Evolutionary conservation across 257 asterid species (phyloP).

Genomic region (Rubia yunnanensis): DNA sequence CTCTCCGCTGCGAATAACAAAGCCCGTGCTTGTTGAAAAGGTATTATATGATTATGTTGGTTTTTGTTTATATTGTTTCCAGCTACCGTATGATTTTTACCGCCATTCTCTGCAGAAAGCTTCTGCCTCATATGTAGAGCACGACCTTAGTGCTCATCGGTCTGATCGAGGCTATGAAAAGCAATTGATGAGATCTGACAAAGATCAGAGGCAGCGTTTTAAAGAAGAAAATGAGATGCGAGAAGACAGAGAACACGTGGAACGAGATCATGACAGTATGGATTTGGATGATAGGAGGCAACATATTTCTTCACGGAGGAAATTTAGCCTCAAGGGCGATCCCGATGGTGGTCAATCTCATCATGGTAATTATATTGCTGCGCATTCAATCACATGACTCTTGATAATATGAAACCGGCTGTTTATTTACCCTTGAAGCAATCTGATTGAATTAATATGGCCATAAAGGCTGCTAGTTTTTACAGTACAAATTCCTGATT

Average conservation of each 20-base stretch:
- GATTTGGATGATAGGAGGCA: slow-evolving; percentile 21
- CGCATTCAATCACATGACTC: slow-evolving; percentile 7
- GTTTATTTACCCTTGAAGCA: neutral
- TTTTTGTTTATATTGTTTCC: slow-evolving; percentile 9
- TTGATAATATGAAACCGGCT: slow-evolving; percentile 9
- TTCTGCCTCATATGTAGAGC: slow-evolving; percentile 35
- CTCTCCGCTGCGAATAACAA: slow-evolving; percentile 39
- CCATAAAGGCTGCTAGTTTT: neutral
- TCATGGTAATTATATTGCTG: slow-evolving; percentile 42
- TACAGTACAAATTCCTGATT: neutral
- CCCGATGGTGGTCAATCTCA: slow-evolving; percentile 39
- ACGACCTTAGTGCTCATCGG: slow-evolving; percentile 33
- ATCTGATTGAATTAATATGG: neutral
- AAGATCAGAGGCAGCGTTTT: slow-evolving; percentile 32
- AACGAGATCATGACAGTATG: slow-evolving; percentile 39
- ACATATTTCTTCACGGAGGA: slow-evolving; percentile 30
- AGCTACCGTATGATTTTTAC: slow-evolving; percentile 14
- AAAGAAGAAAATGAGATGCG: slow-evolving; percentile 40
- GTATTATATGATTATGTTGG: slow-evolving; percentile 27
- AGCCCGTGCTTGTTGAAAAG: slow-evolving; percentile 49
- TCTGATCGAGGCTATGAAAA: slow-evolving; percentile 31
- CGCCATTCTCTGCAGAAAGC: slow-evolving; percentile 41
- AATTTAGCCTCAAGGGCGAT: slow-evolving; percentile 41
- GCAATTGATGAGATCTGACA: slow-evolving; percentile 22
- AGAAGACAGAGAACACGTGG: slow-evolving; percentile 41